Base-by-base conservation (phyloP, 2,329 filamentous ascomycete species). In the Cytospora paraplurivora region DNA sequence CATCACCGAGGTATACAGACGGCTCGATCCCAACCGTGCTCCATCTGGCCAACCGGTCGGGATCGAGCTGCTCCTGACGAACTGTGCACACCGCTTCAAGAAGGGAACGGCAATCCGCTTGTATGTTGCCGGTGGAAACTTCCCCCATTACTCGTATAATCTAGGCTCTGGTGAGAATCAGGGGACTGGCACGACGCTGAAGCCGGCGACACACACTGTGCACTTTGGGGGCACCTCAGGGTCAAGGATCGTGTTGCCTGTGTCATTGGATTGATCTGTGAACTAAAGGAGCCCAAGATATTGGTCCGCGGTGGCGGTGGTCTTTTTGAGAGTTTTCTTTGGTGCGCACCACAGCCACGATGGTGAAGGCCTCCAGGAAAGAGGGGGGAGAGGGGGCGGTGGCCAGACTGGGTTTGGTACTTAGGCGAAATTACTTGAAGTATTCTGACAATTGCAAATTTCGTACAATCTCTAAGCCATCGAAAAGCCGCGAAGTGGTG, bases 71-170 rank as follows among this genome's bases (percentile, higher is more conserved):
- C 47, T 58, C 3, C 61, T 71, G 32, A 11, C n/a, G 0, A 64
- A 71, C 21, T 67, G 66, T 15, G 71, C 69, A 1, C 70, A 72
- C 37, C 60, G 58, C 7, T 71, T 70, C 41, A 52, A 64, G 1
- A 66, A 64, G 17, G 69, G 69, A 1, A 67, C 67, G n/a, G 44
- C 55, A 3, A 66, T 72, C 19, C 53, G 71, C 37, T 34, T 72
- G 10, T 34, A 71, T 1, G 53, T 72, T 27, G 69, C 71, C 0
- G 71, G 71, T 10, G 70, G 67, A 1, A 66, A 60, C 5, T 70
- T 69, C 35, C 70, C 69, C 5, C 56, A 59, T 12, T 68, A 65
- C 17, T 44, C 59, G 1, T 56, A 60, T 11, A 71, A 71, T 38
- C 50, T 69, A 8, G 69, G 70, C 12, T 66, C 67, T 0, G 69